Conservation (phyloP, 768 basidiomycete species). For the Leccinum boreale region DNA sequence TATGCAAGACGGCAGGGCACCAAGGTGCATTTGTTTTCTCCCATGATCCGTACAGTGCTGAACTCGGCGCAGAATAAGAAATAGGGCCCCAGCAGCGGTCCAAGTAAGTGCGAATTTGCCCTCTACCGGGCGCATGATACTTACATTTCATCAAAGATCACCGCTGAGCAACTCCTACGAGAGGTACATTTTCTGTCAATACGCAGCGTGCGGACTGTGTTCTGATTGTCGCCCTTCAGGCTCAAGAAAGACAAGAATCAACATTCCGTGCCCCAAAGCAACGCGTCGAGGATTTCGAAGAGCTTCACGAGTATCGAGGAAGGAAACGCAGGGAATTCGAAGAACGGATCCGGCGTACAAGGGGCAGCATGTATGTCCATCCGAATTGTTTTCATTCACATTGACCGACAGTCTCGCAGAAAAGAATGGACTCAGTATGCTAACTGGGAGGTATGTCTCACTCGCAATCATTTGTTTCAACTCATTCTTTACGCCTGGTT, state of each 20-base stretch:
- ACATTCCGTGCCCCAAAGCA: slow-evolving; percentile 91
- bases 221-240: slow-evolving; percentile 42
- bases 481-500: slow-evolving; percentile 3
- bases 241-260: slow-evolving; percentile 96
- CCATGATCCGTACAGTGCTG: not conserved
- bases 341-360: slow-evolving; percentile 76
- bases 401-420: slow-evolving; percentile 34
- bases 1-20: slow-evolving; percentile 83
- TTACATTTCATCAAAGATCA: slow-evolving; percentile 61
- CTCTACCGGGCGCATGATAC: not conserved
- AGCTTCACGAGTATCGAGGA: slow-evolving; percentile 85
- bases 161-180: slow-evolving; percentile 94
- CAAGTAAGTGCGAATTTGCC: slow-evolving; percentile 52
- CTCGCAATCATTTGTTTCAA: not conserved
- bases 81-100: slow-evolving; percentile 90
- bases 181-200: slow-evolving; percentile 51
- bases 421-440: slow-evolving; percentile 88
- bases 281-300: slow-evolving; percentile 93
- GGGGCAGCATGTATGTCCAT: slow-evolving; percentile 69
- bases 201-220: not conserved
- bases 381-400: not conserved
- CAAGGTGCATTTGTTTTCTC: slow-evolving; percentile 46
- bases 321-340: slow-evolving; percentile 93
- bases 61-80: slow-evolving; percentile 71
- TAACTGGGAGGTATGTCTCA: slow-evolving; percentile 67